A percentile compares a stretch with the other conserved stretches of the same genome.
phyloP scores from a whole-genome alignment of 2,329 filamentous ascomycete genomes.

The Ilyonectria robusta region DNA sequence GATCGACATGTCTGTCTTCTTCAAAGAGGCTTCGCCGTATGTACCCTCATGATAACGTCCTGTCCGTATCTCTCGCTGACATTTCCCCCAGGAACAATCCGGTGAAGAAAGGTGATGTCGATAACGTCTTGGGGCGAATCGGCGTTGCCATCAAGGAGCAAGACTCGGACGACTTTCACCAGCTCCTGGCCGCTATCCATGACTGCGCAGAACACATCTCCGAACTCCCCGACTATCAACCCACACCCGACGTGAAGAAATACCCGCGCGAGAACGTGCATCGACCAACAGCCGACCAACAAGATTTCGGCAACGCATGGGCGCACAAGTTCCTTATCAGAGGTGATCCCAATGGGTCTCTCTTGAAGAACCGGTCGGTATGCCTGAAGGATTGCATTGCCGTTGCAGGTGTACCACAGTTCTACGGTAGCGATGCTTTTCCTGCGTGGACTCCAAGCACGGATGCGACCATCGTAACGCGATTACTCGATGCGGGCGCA shows the following conservation, averaged over 20 bases:
- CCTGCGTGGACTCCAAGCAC: conserved; percentile 64
- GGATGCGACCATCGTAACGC: conserved; percentile 68
- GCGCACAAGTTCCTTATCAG: conserved; percentile 64
- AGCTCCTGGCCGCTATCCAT: conserved; percentile 65
- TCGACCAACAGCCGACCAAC: conserved; percentile 56
- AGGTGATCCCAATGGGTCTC: conserved; percentile 43
- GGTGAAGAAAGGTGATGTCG: conserved; percentile 56
- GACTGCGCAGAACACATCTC: conserved; percentile 63
- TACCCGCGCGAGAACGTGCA: conserved; percentile 62
- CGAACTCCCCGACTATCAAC: conserved; percentile 62
- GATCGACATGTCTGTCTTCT: conserved; percentile 55
- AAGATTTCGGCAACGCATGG: conserved; percentile 65
- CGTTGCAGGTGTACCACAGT: conserved; percentile 67
- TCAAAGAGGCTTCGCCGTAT: conserved; percentile 55
- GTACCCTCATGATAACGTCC: conserved; percentile 16
- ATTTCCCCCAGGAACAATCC: conserved; percentile 53
- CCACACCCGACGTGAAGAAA: conserved; percentile 54
- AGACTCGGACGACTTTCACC: conserved; percentile 61
- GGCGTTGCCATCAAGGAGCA: conserved; percentile 54
- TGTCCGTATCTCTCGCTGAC: not conserved
- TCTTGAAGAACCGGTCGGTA: conserved; percentile 60
- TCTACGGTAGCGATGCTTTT: conserved; percentile 66
- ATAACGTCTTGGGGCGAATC: conserved; percentile 53
- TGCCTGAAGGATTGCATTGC: conserved; percentile 70
- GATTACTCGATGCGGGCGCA: conserved; percentile 65